Evolutionary conservation across 176 grass and related monocot genomes (phyloP).

Genomic region (Rhynchospora pubera): DNA sequence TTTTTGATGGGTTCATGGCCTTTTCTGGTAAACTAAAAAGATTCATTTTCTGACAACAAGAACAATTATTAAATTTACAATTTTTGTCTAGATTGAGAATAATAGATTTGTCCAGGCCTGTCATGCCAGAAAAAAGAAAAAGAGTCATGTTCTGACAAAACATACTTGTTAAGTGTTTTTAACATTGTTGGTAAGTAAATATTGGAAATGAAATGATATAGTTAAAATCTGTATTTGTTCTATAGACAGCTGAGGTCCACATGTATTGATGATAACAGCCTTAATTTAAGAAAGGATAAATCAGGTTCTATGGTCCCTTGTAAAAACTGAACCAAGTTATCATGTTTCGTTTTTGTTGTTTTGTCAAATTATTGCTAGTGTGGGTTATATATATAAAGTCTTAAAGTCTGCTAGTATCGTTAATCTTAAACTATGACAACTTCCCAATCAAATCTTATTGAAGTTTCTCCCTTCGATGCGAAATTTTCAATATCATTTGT

Average conservation of each 20-base stretch:
- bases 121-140: no score
- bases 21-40: no score
- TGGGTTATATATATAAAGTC: neutral
- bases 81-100: no score
- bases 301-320: neutral
- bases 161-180: neutral
- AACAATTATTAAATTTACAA: no score
- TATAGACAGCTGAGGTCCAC: neutral
- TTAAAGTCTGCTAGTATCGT: neutral
- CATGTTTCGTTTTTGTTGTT: neutral
- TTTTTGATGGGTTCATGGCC: no score
- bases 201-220: neutral
- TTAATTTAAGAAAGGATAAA: neutral
- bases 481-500: conserved; percentile 41
- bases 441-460: neutral
- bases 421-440: neutral
- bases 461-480: neutral
- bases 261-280: neutral
- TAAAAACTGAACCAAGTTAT: neutral
- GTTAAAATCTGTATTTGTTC: neutral
- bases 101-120: no score
- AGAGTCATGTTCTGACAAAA: no score
- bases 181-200: neutral
- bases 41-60: no score
- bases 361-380: neutral